Evolutionary conservation across 108 stramenopile species (phyloP).

Genomic region (Nitzschia sp.): DNA sequence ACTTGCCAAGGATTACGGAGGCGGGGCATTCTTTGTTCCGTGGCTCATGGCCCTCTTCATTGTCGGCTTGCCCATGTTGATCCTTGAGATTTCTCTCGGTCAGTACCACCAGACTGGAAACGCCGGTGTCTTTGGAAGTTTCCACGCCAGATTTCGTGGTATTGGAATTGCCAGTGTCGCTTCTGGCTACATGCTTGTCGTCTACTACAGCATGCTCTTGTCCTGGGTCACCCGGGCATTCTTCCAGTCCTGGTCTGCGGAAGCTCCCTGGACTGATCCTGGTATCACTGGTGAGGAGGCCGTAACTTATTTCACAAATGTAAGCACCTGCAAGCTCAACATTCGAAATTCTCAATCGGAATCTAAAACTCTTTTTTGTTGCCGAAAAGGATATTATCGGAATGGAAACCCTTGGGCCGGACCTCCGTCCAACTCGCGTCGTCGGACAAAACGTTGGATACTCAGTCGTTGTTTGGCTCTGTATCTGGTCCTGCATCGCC

Average conservation of each 20-base stretch:
- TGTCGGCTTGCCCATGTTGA: slow-evolving; percentile 60
- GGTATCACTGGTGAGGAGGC: slow-evolving; percentile 45
- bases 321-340: not conserved
- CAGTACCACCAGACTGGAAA: slow-evolving; percentile 49
- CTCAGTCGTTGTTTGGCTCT: slow-evolving; percentile 41
- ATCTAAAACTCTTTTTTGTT: not conserved
- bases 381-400: slow-evolving; percentile 42
- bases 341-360: not conserved
- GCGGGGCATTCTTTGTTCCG: slow-evolving; percentile 49
- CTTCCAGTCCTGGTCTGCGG: slow-evolving; percentile 41
- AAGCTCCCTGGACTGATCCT: slow-evolving; percentile 39
- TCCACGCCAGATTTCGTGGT: slow-evolving; percentile 53
- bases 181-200: slow-evolving; percentile 52
- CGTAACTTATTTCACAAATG: slow-evolving; percentile 28
- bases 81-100: slow-evolving; percentile 65
- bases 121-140: slow-evolving; percentile 58
- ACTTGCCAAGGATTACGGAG: slow-evolving; percentile 65
- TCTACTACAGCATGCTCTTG: slow-evolving; percentile 61
- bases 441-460: slow-evolving; percentile 55
- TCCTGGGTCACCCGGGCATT: slow-evolving; percentile 60
- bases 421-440: slow-evolving; percentile 48
- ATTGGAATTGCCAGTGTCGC: slow-evolving; percentile 45
- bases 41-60: slow-evolving; percentile 62
- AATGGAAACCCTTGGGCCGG: slow-evolving; percentile 42
- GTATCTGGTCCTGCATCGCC: slow-evolving; percentile 50